Base-by-base conservation (phyloP, 1,139 yeast species). In the Blastobotrys serpentis region DNA sequence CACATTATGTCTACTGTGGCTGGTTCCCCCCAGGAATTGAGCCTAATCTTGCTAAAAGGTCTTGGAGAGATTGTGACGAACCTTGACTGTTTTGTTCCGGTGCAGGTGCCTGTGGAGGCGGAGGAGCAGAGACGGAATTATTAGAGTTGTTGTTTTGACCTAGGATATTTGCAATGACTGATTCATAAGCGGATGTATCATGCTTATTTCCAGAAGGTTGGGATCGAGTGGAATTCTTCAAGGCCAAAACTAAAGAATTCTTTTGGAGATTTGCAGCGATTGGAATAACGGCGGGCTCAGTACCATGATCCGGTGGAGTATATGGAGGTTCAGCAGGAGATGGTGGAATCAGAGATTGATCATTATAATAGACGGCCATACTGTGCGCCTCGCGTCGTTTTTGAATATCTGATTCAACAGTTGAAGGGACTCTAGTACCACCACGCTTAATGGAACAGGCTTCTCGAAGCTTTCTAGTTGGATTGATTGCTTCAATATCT, bases 241-340 rank as follows among this genome's bases (percentile, higher is more conserved):
- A 42, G 2, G 19, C 25, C 17, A 37, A 26, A 23, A 53, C 53
- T 11, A 43, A 18, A 11, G 55, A 52, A 19, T 53, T 46, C 32
- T 19, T 13, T 14, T 44, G 44, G 14, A 55, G 45, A 8, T 30
- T 40, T 16, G 45, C 44, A 2, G 60, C 52, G 2, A 53, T 22
- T 2, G 53, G 55, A n/a, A 56, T 50, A 13, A 47, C 48, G 22
- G 42, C 42, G 2, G 54, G 51, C 14, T 43, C 38, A n/a, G 2
- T 4, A 17, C 18, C 11, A 10, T n/a, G 26, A 14, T 14, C 32
- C 2, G 39, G 25, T 10, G 22, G 22, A 4, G 44, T 5, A 2
- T 47, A 38, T 22, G 48, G 51, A 4, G 68, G 66, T 42, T 64
- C 68, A 8, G 55, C 49, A 1, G 70, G 68, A 4, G 62, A 51